Evolutionary conservation across 2,329 filamentous ascomycete genomes (phyloP).

Genomic region (Fusarium odoratissimum): DNA sequence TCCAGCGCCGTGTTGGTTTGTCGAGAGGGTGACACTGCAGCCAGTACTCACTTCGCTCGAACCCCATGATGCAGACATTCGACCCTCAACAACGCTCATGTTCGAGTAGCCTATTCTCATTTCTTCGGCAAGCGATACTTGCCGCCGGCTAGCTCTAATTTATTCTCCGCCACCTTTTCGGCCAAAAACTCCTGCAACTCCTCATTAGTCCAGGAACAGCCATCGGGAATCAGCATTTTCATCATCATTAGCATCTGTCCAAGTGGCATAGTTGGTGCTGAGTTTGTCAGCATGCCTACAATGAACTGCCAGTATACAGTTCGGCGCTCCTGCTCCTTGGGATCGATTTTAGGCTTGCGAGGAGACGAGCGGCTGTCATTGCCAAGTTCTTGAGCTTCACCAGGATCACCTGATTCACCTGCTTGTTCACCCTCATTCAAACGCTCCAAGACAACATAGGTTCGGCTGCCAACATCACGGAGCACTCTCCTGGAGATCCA

Average conservation of each 20-base stretch:
- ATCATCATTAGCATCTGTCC: constrained; percentile 92
- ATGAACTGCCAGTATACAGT: constrained; percentile 91
- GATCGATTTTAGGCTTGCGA: constrained; percentile 67
- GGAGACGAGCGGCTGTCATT: constrained; percentile 54
- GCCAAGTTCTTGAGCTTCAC: constrained; percentile 34
- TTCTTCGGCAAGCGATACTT: constrained; percentile 76
- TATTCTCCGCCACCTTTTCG: constrained; percentile 79
- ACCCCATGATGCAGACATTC: constrained; percentile 11
- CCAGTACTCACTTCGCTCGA: constrained; percentile 19
- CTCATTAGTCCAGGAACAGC: constrained; percentile 90
- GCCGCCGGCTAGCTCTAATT: constrained; percentile 75
- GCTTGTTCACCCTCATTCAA: constrained; percentile 56
- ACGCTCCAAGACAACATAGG: constrained; percentile 76
- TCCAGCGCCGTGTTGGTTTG: constrained; percentile 13
- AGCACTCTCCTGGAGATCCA: constrained; percentile 79
- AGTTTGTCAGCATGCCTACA: constrained; percentile 93
- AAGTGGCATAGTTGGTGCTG: constrained; percentile 81
- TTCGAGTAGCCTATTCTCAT: constrained; percentile 46
- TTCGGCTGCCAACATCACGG: constrained; percentile 63
- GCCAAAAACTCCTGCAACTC: constrained; percentile 84
- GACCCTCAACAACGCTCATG: background rate
- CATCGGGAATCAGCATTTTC: constrained; percentile 88
- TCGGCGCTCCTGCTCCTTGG: constrained; percentile 70
- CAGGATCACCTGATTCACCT: constrained; percentile 49
- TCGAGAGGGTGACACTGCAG: constrained; percentile 30